These are phyloP conservation scores for Lachancea fermentati DNA, from an alignment of 805 yeast species.

Conservation along the genomic window DNA sequence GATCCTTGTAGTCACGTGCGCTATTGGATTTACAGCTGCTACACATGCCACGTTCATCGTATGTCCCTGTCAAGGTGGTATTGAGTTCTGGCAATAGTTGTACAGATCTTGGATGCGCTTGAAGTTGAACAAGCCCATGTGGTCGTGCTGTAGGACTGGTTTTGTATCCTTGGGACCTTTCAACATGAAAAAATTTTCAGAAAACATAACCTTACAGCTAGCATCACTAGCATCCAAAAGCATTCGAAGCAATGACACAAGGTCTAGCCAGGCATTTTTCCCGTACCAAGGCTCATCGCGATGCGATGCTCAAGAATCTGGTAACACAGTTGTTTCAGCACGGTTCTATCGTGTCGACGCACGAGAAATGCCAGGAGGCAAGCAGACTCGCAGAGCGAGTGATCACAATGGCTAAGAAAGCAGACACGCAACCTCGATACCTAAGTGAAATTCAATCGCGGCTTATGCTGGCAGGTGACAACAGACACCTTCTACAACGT, in stretches of 20 bases:
- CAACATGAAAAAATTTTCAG: background rate
- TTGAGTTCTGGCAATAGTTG: no score
- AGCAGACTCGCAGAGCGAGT: constrained; percentile 58
- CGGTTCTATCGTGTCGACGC: constrained; percentile 67
- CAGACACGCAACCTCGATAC: constrained; percentile 8
- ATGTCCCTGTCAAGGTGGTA: no score
- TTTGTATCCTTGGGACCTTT: constrained; percentile 1
- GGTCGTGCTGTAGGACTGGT: no score
- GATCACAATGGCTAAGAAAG: constrained; percentile 52
- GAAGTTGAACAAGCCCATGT: no score
- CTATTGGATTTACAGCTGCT: no score
- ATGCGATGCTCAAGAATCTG: constrained; percentile 56
- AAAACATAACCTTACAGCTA: background rate
- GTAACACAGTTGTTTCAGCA: constrained; percentile 63
- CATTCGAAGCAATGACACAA: constrained; percentile 26
- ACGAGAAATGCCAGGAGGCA: constrained; percentile 68
- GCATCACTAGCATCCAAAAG: no score
- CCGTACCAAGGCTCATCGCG: constrained; percentile 46
- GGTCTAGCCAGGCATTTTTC: constrained; percentile 30
- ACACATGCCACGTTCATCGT: no score
- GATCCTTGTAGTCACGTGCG: no score
- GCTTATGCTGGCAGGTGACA: constrained; percentile 42
- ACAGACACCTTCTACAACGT: constrained; percentile 51
- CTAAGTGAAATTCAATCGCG: constrained; percentile 33
- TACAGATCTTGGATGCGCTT: no score